Percentiles rank a stretch among this genome's conserved stretches.
Evolutionary conservation across 768 basidiomycete species (phyloP).

Genomic region (Paxillus involutus): DNA sequence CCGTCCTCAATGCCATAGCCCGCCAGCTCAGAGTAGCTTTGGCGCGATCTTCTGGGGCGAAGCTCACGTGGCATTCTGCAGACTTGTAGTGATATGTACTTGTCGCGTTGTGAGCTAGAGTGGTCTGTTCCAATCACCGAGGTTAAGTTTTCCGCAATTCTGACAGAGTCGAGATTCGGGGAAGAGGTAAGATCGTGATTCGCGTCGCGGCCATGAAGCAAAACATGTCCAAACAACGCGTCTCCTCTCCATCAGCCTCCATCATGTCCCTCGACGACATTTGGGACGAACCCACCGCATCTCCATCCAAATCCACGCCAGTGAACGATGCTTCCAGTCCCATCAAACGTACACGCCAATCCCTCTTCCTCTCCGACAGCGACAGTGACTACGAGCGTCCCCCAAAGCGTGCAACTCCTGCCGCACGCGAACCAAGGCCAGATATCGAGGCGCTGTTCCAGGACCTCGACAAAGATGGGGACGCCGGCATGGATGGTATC

Average conservation of each 20-base stretch:
- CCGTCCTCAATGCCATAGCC: conserved; percentile 32
- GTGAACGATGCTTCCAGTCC: conserved; percentile 14
- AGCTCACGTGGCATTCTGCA: conserved; percentile 52
- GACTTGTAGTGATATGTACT: neutral
- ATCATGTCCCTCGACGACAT: conserved; percentile 51
- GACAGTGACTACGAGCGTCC: conserved; percentile 40
- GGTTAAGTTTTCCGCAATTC: too few relatives aligned
- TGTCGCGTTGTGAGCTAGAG: neutral
- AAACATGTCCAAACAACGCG: conserved; percentile 31
- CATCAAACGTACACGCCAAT: conserved; percentile 34
- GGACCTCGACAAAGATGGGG: conserved; percentile 49
- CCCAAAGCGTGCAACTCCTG: conserved; percentile 23
- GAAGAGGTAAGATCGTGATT: neutral
- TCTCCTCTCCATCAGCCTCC: neutral
- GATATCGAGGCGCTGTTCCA: conserved; percentile 46
- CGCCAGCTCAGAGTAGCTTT: conserved; percentile 46
- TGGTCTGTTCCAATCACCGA: too few relatives aligned
- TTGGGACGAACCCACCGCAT: conserved; percentile 53
- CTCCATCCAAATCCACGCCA: conserved; percentile 18
- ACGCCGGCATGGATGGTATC: conserved; percentile 46
- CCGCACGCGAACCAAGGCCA: conserved; percentile 14
- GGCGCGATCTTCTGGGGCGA: conserved; percentile 52
- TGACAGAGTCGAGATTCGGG: too few relatives aligned
- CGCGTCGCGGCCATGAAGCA: conserved; percentile 9
- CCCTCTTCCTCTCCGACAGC: conserved; percentile 59